Conservation (phyloP, 164 flowering plant species). For the Amborella trichopoda region DNA sequence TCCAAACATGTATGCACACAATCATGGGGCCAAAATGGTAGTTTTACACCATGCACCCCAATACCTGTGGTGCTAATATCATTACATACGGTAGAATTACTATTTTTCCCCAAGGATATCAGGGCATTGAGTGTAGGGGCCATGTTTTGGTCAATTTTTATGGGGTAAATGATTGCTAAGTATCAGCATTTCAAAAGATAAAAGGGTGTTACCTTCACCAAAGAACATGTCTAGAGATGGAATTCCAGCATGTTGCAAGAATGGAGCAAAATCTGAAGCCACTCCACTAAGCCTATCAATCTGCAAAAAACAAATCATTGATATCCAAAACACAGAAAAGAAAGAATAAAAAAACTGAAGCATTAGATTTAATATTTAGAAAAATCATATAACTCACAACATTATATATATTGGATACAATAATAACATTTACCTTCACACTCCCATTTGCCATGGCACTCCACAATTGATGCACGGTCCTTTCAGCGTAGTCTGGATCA, state of each 20-base stretch:
- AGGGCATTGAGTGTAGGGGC: no score
- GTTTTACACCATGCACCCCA: no score
- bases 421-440: constrained; percentile 29
- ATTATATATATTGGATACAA: neutral
- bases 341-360: neutral
- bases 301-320: constrained; percentile 24
- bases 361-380: neutral
- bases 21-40: no score
- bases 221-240: constrained; percentile 72
- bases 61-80: no score
- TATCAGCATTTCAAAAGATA: neutral
- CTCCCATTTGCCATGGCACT: constrained; percentile 23
- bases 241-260: constrained; percentile 87
- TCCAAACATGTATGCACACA: no score
- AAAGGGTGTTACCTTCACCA: constrained; percentile 62
- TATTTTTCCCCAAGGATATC: no score
- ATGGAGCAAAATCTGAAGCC: constrained; percentile 89
- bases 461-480: constrained; percentile 47
- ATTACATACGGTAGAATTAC: no score
- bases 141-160: no score
- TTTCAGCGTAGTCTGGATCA: constrained; percentile 61
- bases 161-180: no score
- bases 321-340: neutral
- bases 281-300: constrained; percentile 64
- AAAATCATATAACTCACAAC: neutral